Base-by-base conservation (phyloP, 2,329 filamentous ascomycete genomes). In the Hypoxylon sp. region DNA sequence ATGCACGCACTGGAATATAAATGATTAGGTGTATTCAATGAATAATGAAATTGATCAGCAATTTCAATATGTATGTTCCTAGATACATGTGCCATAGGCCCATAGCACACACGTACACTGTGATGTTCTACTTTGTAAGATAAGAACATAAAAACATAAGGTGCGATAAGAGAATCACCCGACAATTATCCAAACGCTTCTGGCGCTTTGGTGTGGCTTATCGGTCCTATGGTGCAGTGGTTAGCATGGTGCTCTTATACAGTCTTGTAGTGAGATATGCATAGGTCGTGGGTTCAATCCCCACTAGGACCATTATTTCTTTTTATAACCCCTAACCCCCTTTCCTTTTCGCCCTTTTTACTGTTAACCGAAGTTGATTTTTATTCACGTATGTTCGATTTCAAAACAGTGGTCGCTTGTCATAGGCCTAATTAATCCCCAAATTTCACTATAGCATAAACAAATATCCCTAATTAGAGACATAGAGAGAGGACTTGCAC, bases 211-310 rank as follows among this genome's bases (percentile, higher is more conserved):
- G 13, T 19, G 24, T 10, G 3, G 2, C 19, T 22, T 22, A 17
- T 9, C 24, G 65, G 65, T 68, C 65, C 65, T 64, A 59, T 65
- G 66, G 67, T 69, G 67, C 67, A 69, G 67, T 69, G 63, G 67
- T 69, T 66, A 69, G 67, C 67, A 69, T 66, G 67, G 59, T 69
- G 67, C 67, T 69, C 67, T 69, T 69, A 69, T 69, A 69, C 67
- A 66, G 52, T 66, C 59, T 63, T 66, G 63, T 66, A 59, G 50
- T 69, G 67, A 69, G 63, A 59, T 69, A 69, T 69, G 67, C 67
- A 69, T 66, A 69, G 67, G 67, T 69, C 67, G 67, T 69, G 67
- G 67, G 67, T 69, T 66, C 67, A 69, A 69, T 69, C 67, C 67
- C 67, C 67, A 69, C 67, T 58, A 62, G 64, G 64, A 67, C 64